Percentiles rank a stretch among this genome's conserved stretches.
These are phyloP conservation scores for Neocucurbitaria cava DNA, from an alignment of 2,329 filamentous ascomycete species.

Conservation along the genomic window DNA sequence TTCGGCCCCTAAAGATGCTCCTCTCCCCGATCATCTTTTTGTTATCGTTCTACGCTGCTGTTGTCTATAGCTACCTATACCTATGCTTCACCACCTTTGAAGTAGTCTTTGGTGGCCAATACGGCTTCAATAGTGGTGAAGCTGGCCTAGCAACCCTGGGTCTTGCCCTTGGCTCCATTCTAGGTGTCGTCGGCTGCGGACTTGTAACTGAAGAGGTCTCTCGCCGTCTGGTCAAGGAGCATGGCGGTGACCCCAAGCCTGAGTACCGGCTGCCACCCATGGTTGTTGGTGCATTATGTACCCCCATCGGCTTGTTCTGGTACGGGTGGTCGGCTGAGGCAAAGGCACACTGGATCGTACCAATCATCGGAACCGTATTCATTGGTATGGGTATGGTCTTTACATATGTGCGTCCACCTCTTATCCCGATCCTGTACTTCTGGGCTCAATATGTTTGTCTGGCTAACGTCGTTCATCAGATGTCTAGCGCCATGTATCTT, in stretches of 20 bases:
- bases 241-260: constrained; percentile 23
- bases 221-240: constrained; percentile 1
- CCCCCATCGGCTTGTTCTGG: constrained; percentile 46
- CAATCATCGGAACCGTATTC: constrained; percentile 36
- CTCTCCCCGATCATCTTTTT: constrained; percentile 16
- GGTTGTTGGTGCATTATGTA: constrained; percentile 15
- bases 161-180: constrained; percentile 15
- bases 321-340: constrained; percentile 63
- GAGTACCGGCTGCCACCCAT: constrained; percentile 18
- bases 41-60: constrained; percentile 2
- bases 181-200: constrained; percentile 13
- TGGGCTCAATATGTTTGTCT: background rate
- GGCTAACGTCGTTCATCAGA: background rate
- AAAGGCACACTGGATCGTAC: constrained; percentile 60
- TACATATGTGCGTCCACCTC: constrained; percentile 20
- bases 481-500: constrained; percentile 29
- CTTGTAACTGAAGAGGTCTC: background rate
- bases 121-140: constrained; percentile 12
- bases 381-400: constrained; percentile 22
- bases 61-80: constrained; percentile 25
- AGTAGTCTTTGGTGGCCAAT: constrained; percentile 21
- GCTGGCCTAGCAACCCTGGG: constrained; percentile 19
- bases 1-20: constrained; percentile 33
- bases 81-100: constrained; percentile 26
- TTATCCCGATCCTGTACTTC: background rate